phyloP scores from a whole-genome alignment of 495 filamentous ascomycete genomes.

The Aspergillus affinis region DNA sequence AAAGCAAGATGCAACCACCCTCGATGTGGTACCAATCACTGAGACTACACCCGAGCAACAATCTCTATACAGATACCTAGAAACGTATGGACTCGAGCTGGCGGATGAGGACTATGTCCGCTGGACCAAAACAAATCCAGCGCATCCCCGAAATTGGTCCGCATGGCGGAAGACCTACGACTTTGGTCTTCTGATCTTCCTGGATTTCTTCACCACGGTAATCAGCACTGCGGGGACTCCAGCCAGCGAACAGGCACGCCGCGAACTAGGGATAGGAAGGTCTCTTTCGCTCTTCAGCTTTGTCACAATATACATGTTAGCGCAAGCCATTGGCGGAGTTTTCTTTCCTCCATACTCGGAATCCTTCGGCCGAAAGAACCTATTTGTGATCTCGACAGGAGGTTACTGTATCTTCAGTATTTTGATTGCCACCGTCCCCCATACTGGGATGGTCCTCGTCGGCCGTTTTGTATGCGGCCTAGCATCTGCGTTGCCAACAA shows the following conservation, averaged over 20 bases:
- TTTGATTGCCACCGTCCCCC: constrained; percentile 32
- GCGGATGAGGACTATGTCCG: constrained; percentile 18
- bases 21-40: too few species aligned
- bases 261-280: constrained; percentile 23
- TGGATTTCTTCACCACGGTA: constrained; percentile 26
- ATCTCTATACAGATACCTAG: too few species aligned
- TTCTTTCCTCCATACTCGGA: constrained; percentile 50
- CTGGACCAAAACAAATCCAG: constrained; percentile 18
- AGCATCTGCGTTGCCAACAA: constrained; percentile 43
- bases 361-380: constrained; percentile 41
- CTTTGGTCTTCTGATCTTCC: constrained; percentile 20
- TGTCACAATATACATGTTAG: constrained; percentile 38
- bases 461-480: constrained; percentile 43
- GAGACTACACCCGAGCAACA: too few species aligned
- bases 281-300: constrained; percentile 28
- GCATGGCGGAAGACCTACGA: constrained; percentile 21
- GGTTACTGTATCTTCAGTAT: constrained; percentile 39
- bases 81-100: too few species aligned
- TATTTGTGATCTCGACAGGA: constrained; percentile 40
- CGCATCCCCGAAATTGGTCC: constrained; percentile 30
- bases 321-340: constrained; percentile 45
- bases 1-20: too few species aligned
- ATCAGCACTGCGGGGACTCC: not conserved
- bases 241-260: not conserved
- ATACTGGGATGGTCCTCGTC: constrained; percentile 27